These are phyloP conservation scores for Dianthus caryophyllus DNA, from an alignment of 148 eudicot species.

Conservation along the genomic window DNA sequence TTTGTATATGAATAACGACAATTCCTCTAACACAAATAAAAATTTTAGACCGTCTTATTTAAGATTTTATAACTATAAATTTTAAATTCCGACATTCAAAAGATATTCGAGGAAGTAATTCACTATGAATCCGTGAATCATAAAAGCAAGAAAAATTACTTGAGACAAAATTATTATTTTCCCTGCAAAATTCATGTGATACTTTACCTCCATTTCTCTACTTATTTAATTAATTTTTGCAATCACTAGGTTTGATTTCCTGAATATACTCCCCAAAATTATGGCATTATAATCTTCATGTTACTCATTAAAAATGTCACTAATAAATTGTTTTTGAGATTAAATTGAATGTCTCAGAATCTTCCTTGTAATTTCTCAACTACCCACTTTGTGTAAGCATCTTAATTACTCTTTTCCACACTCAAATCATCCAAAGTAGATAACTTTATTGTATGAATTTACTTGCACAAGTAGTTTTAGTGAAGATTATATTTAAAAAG, in stretches of 20 bases:
- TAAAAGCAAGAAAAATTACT: too few relatives aligned
- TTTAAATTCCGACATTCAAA: too few relatives aligned
- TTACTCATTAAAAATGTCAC: too few relatives aligned
- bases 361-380: slow-evolving; percentile 11
- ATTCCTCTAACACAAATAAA: too few relatives aligned
- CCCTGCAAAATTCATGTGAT: too few relatives aligned
- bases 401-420: not conserved
- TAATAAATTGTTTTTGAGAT: not conserved
- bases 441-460: not conserved
- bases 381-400: slow-evolving; percentile 28
- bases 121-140: too few relatives aligned
- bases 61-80: too few relatives aligned
- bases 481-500: slow-evolving; percentile 15
- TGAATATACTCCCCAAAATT: slow-evolving; percentile 14
- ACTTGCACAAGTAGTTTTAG: not conserved
- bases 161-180: too few relatives aligned
- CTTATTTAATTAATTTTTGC: not conserved
- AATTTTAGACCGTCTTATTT: too few relatives aligned
- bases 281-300: not conserved
- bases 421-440: slow-evolving; percentile 12
- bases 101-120: too few relatives aligned
- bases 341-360: slow-evolving; percentile 8
- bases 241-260: slow-evolving; percentile 6
- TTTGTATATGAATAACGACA: too few relatives aligned
- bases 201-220: not conserved